These are phyloP conservation scores for Jimgerdemannia flammicorona DNA, from an alignment of 192 early-diverging fungal genomes.

Conservation along the genomic window DNA sequence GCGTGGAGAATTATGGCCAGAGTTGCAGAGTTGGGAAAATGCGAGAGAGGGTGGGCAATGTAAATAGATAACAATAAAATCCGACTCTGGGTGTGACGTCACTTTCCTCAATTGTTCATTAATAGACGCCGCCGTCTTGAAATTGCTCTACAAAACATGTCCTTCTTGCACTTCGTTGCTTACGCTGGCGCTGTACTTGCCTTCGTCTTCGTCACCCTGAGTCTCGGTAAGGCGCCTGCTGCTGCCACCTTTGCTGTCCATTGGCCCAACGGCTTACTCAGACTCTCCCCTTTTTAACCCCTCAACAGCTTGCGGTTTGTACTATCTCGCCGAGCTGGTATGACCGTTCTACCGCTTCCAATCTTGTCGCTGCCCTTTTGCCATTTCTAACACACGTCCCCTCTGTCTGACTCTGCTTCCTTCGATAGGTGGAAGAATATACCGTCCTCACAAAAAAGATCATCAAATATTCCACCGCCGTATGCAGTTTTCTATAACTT, in stretches of 20 bases:
- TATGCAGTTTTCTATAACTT: slow-evolving; percentile 17
- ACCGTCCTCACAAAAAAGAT: slow-evolving; percentile 73
- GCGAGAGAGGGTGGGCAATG: too few relatives aligned
- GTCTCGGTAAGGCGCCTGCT: slow-evolving; percentile 42
- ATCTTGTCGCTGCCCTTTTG: too few relatives aligned
- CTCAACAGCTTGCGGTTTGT: slow-evolving; percentile 73
- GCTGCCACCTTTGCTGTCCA: background rate
- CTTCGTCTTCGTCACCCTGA: slow-evolving; percentile 52
- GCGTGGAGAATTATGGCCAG: too few relatives aligned
- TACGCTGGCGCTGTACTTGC: slow-evolving; percentile 45
- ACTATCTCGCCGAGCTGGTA: slow-evolving; percentile 73
- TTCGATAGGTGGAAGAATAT: slow-evolving; percentile 67
- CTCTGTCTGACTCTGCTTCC: background rate
- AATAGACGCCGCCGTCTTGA: too few relatives aligned
- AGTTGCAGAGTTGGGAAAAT: too few relatives aligned
- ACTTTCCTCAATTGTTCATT: too few relatives aligned
- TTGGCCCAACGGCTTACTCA: background rate
- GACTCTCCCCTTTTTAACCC: background rate
- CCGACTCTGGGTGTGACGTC: too few relatives aligned
- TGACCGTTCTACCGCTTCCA: background rate
- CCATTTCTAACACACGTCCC: too few relatives aligned
- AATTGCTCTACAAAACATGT: slow-evolving; percentile 1
- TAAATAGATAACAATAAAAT: too few relatives aligned
- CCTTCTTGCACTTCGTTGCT: slow-evolving; percentile 43
- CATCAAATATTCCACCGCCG: slow-evolving; percentile 58